Evolutionary conservation across 2,329 filamentous ascomycete genomes (phyloP).

Genomic region (Epichloe baconii): DNA sequence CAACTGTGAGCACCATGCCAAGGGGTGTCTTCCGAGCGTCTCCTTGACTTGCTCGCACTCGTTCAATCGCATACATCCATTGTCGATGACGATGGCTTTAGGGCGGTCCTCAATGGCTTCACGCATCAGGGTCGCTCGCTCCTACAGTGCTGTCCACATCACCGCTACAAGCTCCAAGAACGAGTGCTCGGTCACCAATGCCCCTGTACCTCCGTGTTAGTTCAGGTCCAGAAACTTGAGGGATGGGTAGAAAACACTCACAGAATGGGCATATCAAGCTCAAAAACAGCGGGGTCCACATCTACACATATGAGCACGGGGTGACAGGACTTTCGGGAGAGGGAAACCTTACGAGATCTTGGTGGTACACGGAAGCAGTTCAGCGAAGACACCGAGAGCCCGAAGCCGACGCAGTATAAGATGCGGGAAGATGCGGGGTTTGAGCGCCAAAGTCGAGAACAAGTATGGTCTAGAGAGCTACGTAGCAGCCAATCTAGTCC

Average conservation of each 20-base stretch:
- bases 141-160: no score
- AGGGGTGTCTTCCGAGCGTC: no score
- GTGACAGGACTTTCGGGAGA: conserved; percentile 6
- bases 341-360: conserved; percentile 40
- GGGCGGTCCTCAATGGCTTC: no score
- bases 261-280: conserved; percentile 19
- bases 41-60: no score
- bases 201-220: conserved; percentile 4
- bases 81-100: no score
- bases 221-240: no score
- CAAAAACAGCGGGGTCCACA: conserved; percentile 52
- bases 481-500: no score
- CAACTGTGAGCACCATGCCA: no score
- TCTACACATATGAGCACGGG: conserved; percentile 20
- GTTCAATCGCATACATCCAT: no score
- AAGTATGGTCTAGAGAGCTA: conserved; percentile 43
- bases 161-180: conserved; percentile 33
- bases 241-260: conserved; percentile 1
- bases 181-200: conserved; percentile 66
- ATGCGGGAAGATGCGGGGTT: conserved; percentile 57
- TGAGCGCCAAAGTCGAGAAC: conserved; percentile 49
- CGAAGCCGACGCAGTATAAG: conserved; percentile 61
- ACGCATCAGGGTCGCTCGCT: no score
- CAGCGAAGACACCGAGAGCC: conserved; percentile 47
- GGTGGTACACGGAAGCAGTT: conserved; percentile 73